Base-by-base conservation (phyloP, 2,329 filamentous ascomycete species). In the Neonectria neomacrospora region DNA sequence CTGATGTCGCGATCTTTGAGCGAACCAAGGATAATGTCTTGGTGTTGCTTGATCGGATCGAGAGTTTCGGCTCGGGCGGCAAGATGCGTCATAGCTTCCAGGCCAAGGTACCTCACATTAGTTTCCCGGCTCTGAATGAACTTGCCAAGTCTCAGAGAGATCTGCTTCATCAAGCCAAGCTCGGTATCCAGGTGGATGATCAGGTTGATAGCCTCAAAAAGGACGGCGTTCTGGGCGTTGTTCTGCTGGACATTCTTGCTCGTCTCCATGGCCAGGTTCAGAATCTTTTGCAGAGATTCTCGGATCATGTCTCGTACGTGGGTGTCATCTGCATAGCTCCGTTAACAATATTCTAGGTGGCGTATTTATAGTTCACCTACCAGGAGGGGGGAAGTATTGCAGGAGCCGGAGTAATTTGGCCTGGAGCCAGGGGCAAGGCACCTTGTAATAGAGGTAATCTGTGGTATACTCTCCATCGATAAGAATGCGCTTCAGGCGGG, bases 161-260 rank as follows among this genome's bases (percentile, higher is more conserved):
- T 97, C 74, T 98, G 94, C 73, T 97, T 91, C 94, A 99, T 97
- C 56, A 99, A 83, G 22, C 91, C 91, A 69, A 95, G 92, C 78
- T 99, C 96, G 0, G 94, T 97, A 72, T 98, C 96, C 23, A 99
- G 87, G 76, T 99, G 96, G 69, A 99, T 99, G 71, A 97, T 96
- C 47, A 99, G 88, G 76, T 99, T 97, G 79, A 99, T 99, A 23
- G 96, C 96, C 82, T 99, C 96, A 74, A 99, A 99, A 1, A 99
- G 85, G 14, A 99, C 94, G 0, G 96, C 96, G 75, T 99, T 99
- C 75, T 98, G 96, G 0, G 96, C 96, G 76, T 99, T 99, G 79
- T 99, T 99, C 77, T 99, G 96, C 79, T 99, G 96, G 16, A 99
- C 96, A 73, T 99, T 99, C 81, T 98, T 99, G 56, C 93, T 96